Evolutionary conservation across 148 eudicot genomes (phyloP).

Genomic region (Cornus florida): DNA sequence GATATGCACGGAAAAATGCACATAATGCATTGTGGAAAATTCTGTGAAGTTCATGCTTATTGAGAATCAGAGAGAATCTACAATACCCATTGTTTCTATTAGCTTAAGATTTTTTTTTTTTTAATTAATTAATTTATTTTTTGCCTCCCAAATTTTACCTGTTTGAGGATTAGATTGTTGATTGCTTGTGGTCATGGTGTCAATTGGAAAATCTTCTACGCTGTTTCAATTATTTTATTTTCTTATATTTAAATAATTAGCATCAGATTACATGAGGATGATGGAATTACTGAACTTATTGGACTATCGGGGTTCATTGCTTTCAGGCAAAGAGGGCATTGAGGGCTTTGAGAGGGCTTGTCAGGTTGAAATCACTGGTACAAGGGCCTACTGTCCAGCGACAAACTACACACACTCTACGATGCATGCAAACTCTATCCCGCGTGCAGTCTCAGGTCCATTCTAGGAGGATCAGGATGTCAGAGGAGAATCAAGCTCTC

Average conservation of each 20-base stretch:
- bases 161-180: background rate
- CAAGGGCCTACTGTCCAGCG: slow-evolving; percentile 66
- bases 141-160: too few relatives aligned
- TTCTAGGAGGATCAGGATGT: slow-evolving; percentile 69
- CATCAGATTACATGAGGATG: background rate
- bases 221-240: background rate
- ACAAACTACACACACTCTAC: slow-evolving; percentile 71
- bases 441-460: slow-evolving; percentile 77
- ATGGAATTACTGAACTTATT: background rate
- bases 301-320: background rate
- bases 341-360: slow-evolving; percentile 71
- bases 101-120: too few relatives aligned
- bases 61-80: background rate
- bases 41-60: background rate
- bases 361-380: slow-evolving; percentile 62
- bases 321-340: slow-evolving; percentile 75
- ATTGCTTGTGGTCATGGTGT: background rate
- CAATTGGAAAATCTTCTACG: background rate
- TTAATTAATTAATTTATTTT: background rate
- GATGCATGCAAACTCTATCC: slow-evolving; percentile 81
- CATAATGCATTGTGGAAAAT: too few relatives aligned
- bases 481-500: slow-evolving; percentile 75
- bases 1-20: too few relatives aligned
- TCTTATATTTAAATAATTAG: background rate
- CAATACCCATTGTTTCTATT: background rate